Percentiles rank a stretch among this genome's conserved stretches.
Evolutionary conservation across 176 grass and related monocot genomes (phyloP).

Genomic region (Raddia guianensis): DNA sequence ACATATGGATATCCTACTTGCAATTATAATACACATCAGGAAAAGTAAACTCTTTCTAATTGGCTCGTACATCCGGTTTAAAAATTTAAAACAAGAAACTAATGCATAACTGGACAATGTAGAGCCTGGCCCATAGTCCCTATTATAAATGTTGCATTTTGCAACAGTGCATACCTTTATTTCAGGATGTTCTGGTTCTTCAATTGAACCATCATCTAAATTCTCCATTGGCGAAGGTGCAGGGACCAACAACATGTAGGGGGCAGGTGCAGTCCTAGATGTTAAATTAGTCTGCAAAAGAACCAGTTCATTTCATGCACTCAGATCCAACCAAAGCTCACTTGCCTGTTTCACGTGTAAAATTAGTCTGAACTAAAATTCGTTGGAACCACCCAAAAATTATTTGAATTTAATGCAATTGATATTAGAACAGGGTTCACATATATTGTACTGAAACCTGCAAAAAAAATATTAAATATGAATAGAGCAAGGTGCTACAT

Average conservation of each 20-base stretch:
- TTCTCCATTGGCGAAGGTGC: constrained; percentile 47
- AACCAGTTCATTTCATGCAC: neutral
- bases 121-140: neutral
- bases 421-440: neutral
- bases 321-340: neutral
- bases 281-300: constrained; percentile 49
- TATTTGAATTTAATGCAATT: neutral
- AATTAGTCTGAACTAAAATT: neutral
- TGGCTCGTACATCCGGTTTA: neutral
- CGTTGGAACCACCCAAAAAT: neutral
- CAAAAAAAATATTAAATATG: neutral
- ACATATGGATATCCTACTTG: neutral
- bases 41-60: neutral
- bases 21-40: neutral
- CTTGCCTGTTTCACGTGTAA: constrained; percentile 12
- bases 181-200: constrained; percentile 42
- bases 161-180: constrained; percentile 32
- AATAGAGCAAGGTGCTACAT: neutral
- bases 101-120: neutral
- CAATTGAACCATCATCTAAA: constrained; percentile 60
- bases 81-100: neutral
- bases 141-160: neutral
- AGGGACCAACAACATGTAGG: constrained; percentile 32
- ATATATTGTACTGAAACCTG: neutral
- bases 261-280: constrained; percentile 2